A percentile compares a stretch with the other conserved stretches of the same genome.
These are phyloP conservation scores for Arthrobotrys musiformis DNA, from an alignment of 2,329 filamentous ascomycete genomes.

Conservation along the genomic window DNA sequence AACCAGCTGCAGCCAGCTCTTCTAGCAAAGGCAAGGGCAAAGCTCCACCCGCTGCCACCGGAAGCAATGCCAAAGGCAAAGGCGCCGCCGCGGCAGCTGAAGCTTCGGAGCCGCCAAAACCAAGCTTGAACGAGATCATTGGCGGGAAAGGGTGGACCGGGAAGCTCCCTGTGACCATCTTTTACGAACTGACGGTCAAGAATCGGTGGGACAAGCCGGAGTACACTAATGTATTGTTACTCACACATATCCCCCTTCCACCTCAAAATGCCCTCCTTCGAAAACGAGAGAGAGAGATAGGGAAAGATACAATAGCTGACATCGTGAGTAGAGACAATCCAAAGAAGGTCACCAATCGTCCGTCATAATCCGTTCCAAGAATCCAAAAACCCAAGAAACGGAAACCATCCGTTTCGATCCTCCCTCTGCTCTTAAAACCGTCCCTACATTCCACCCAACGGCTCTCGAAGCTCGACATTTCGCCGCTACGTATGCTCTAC, in stretches of 20 bases:
- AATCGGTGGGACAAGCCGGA: conserved; percentile 95
- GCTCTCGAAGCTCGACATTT: conserved; percentile 92
- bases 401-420: conserved; percentile 71
- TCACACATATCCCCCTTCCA: not conserved
- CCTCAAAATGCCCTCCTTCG: not conserved
- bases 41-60: conserved; percentile 2
- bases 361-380: conserved; percentile 78
- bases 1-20: conserved; percentile 13
- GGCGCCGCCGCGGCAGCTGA: conserved; percentile 58
- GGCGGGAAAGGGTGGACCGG: conserved; percentile 97
- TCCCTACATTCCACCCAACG: conserved; percentile 77
- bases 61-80: conserved; percentile 37
- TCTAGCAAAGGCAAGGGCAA: conserved; percentile 41
- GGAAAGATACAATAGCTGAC: not conserved
- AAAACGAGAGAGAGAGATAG: not conserved
- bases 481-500: conserved; percentile 89
- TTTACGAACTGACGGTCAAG: conserved; percentile 65
- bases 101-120: conserved; percentile 23
- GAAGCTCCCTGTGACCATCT: conserved; percentile 81
- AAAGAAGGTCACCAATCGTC: conserved; percentile 80
- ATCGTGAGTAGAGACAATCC: conserved; percentile 69
- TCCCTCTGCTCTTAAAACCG: conserved; percentile 75
- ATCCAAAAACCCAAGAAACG: conserved; percentile 83
- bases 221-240: conserved; percentile 75
- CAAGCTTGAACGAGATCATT: conserved; percentile 79